Conservation (phyloP, 345 rosid species). For the Eucalyptus sp. region DNA sequence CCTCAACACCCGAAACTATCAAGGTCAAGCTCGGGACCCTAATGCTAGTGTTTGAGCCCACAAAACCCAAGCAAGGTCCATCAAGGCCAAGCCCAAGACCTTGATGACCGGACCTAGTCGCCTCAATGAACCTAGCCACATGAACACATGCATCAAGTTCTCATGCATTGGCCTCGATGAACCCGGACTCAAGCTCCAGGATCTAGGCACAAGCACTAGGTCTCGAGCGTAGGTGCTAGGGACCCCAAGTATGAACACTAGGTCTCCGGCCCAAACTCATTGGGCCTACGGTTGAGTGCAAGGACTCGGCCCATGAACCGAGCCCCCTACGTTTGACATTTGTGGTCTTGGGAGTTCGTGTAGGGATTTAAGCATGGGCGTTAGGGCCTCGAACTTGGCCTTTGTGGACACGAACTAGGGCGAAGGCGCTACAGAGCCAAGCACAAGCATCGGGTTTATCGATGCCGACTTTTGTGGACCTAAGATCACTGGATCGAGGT, state of each 20-base stretch:
- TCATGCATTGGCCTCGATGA: accelerated
- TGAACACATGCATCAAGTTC: accelerated
- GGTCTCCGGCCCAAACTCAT: accelerated
- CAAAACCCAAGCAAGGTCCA: background rate
- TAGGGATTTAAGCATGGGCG: accelerated
- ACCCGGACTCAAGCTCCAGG: accelerated
- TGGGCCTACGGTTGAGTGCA: accelerated
- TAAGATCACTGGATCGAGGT: accelerated
- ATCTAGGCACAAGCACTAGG: background rate
- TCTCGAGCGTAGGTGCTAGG: accelerated
- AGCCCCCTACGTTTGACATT: accelerated
- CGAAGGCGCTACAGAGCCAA: accelerated
- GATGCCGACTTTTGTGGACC: accelerated
- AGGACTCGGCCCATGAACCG: background rate
- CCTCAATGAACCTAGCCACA: accelerated
- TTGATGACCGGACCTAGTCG: accelerated
- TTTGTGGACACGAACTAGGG: accelerated
- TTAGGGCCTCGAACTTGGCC: accelerated
- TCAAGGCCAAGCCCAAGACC: background rate
- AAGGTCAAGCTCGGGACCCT: accelerated
- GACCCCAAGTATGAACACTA: accelerated
- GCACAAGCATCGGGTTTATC: accelerated
- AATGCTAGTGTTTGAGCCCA: background rate
- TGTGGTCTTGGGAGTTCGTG: accelerated
- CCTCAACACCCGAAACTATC: accelerated